Base-by-base conservation (phyloP, 805 yeast species). In the Lachancea meyersii region DNA sequence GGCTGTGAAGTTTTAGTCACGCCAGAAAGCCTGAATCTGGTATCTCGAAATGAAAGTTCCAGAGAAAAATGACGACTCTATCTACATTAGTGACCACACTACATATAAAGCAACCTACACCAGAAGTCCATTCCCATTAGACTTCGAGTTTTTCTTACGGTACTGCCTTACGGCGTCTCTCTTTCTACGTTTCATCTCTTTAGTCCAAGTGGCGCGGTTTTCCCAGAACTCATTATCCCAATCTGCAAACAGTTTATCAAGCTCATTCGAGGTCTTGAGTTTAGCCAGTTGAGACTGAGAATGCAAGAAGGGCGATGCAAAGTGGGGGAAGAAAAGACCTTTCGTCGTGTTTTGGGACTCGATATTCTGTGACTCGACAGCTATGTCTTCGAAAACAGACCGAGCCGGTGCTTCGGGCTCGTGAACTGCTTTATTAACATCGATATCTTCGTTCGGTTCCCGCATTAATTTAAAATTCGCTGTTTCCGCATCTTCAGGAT, bases 181-280 rank as follows among this genome's bases (percentile, higher is more conserved):
- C 57, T 79, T 79, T 47, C 85, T 73, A 51, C 81, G 73, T 57
- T 82, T 82, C 61, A 89, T 77, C 42, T 80, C 86, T 48, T 84
- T 75, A 47, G 82, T 79, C 71, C 88, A 72, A 41, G 80, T 85
- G 31, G 91, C 89, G 62, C 97, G 76, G 59, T 80, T 76, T 35
- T 79, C 83, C 82, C 86, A 86, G 62, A 89, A 91, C 75, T 84
- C 79, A 32, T 72, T 65, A 38, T 82, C 87, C 77, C 91, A 88
- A 8, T 66, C 67, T 2, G 63, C 67, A 17, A 70, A 64, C 9
- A 59, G 53, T 24, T 70, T 61, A 11, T 57, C 55, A 3, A 58
- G 60, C 5, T 51, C 50, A 7, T 58, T 65, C 17, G 56, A 55
- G 5, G 37, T 14, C 8, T 31, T 35, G 6, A 74, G 69, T 53